Evolutionary conservation across 352 stramenopile species (phyloP).

Genomic region (Phytopythium sindhum): DNA sequence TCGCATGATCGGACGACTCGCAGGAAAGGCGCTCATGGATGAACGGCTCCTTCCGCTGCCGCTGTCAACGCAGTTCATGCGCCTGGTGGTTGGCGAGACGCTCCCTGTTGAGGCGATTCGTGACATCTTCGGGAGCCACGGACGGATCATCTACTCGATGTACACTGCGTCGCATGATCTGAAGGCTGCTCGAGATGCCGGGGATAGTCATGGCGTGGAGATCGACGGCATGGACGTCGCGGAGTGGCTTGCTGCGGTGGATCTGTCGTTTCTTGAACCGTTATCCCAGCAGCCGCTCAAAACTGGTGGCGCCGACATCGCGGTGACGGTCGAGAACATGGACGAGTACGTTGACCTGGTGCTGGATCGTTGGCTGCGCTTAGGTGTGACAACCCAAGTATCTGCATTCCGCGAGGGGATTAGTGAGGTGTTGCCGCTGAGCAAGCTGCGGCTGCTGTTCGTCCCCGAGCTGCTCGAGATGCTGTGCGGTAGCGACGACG

Average conservation of each 20-base stretch:
- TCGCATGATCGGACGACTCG: constrained; percentile 75
- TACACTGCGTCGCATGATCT: constrained; percentile 38
- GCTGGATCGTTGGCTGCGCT: constrained; percentile 56
- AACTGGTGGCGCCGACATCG: constrained; percentile 31
- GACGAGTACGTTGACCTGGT: constrained; percentile 52
- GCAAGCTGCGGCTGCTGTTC: constrained; percentile 69
- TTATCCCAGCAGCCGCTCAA: constrained; percentile 66
- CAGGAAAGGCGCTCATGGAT: constrained; percentile 83
- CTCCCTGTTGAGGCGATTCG: constrained; percentile 47
- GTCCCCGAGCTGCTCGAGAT: constrained; percentile 61
- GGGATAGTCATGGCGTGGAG: constrained; percentile 18
- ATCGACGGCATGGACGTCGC: constrained; percentile 50
- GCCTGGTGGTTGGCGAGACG: constrained; percentile 65
- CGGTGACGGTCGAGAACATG: constrained; percentile 58
- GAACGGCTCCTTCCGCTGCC: constrained; percentile 70
- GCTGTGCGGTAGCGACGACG: constrained; percentile 71
- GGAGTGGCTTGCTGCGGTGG: constrained; percentile 65
- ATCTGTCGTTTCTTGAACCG: constrained; percentile 76
- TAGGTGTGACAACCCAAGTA: constrained; percentile 62
- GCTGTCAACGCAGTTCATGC: constrained; percentile 72
- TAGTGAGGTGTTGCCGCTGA: constrained; percentile 63
- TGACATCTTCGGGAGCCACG: constrained; percentile 60
- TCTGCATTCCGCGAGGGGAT: constrained; percentile 75
- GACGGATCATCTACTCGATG: constrained; percentile 59
- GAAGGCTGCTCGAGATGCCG: constrained; percentile 8